A percentile compares a stretch with the other conserved stretches of the same genome.
Evolutionary conservation across 1,284 basidiomycete genomes (phyloP).

Genomic region (Gomphus bonarii): DNA sequence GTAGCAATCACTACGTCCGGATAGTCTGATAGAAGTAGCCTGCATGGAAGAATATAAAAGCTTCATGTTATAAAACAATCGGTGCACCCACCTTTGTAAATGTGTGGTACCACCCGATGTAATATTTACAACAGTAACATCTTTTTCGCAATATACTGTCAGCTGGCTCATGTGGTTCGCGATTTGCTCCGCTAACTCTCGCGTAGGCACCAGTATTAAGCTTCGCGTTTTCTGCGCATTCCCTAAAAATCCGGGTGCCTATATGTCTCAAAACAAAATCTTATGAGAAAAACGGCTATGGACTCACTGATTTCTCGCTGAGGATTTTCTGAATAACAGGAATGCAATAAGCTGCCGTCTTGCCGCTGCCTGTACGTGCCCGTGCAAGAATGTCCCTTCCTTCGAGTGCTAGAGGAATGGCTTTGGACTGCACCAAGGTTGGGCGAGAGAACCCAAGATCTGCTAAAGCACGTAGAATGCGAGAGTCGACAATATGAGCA

Average conservation of each 20-base stretch:
- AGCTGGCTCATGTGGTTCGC: conserved; percentile 59
- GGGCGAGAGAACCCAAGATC: conserved; percentile 77
- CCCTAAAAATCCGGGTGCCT: conserved; percentile 23
- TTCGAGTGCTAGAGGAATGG: conserved; percentile 82
- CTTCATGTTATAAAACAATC: neutral
- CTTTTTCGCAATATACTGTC: conserved; percentile 67
- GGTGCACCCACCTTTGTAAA: conserved; percentile 66
- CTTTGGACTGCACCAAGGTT: conserved; percentile 72
- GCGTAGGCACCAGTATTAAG: conserved; percentile 87
- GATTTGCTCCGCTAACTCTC: conserved; percentile 91
- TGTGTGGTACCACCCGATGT: conserved; percentile 65
- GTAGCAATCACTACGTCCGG: conserved; percentile 93
- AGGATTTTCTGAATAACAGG: conserved; percentile 88
- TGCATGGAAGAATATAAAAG: conserved; percentile 20
- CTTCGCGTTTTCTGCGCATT: conserved; percentile 57
- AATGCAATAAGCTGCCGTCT: conserved; percentile 93
- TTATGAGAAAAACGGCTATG: neutral
- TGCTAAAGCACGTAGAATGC: conserved; percentile 70
- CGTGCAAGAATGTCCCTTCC: conserved; percentile 89
- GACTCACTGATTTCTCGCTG: conserved; percentile 58
- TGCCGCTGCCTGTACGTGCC: conserved; percentile 92
- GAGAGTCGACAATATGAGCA: conserved; percentile 63
- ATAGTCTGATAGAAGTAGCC: conserved; percentile 75
- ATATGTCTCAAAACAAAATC: conserved; percentile 1
- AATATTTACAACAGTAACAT: conserved; percentile 71